A percentile compares a stretch with the other conserved stretches of the same genome.
Conservation (phyloP, 116 monocot genomes). For the Phalaenopsis hybrid region DNA sequence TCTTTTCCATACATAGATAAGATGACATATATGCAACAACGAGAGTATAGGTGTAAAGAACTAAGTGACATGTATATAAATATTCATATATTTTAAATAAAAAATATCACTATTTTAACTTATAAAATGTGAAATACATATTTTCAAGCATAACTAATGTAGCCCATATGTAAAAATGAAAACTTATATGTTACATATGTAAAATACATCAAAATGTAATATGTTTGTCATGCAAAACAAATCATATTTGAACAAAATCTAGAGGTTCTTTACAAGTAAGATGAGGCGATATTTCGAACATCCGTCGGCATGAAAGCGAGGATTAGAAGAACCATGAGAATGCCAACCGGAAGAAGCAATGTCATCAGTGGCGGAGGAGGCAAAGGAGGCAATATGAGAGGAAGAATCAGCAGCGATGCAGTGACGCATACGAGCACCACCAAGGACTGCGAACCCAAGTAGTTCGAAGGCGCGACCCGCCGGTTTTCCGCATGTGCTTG, state of each 20-base stretch:
- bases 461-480: neutral
- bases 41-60: no score
- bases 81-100: no score
- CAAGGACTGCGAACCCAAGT: slow-evolving; percentile 35
- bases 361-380: slow-evolving; percentile 62
- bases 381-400: slow-evolving; percentile 58
- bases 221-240: neutral
- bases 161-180: no score
- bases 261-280: slow-evolving; percentile 38
- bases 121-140: no score
- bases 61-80: no score
- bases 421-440: slow-evolving; percentile 39
- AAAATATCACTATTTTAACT: no score
- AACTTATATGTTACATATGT: no score
- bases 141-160: no score
- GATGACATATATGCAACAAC: no score
- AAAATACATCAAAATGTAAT: neutral
- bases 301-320: slow-evolving; percentile 64
- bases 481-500: neutral
- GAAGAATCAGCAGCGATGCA: slow-evolving; percentile 52
- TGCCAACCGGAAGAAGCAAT: slow-evolving; percentile 51
- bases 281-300: slow-evolving; percentile 32
- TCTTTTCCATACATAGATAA: no score
- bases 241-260: neutral
- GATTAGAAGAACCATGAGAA: slow-evolving; percentile 43